Percentiles rank a stretch among this genome's conserved stretches.
phyloP scores from a whole-genome alignment of 306 rosid genomes.

The Castanea mollissima region DNA sequence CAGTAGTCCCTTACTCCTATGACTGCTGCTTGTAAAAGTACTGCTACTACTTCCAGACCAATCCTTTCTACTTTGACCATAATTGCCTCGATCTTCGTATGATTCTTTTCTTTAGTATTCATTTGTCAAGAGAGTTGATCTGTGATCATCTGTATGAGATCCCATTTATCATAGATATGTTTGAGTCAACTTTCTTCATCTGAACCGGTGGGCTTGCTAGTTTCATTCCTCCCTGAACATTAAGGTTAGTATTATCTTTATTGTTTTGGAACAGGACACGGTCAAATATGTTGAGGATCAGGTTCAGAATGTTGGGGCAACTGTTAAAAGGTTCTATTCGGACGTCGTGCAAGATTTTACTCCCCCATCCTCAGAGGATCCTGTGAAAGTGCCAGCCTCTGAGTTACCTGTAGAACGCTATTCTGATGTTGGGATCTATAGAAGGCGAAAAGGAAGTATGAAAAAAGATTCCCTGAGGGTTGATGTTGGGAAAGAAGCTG shows the following conservation, averaged over 20 bases:
- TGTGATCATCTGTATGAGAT: slow-evolving; percentile 6
- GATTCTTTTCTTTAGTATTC: not conserved
- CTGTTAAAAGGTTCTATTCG: slow-evolving; percentile 65
- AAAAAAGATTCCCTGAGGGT: slow-evolving; percentile 30
- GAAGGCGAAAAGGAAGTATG: slow-evolving; percentile 28
- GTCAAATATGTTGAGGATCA: slow-evolving; percentile 72
- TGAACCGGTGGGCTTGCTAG: not conserved
- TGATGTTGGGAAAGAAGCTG: slow-evolving; percentile 18
- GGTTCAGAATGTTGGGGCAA: slow-evolving; percentile 73
- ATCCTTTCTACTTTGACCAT: not conserved
- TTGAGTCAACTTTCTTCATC: slow-evolving; percentile 7
- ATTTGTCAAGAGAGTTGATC: slow-evolving; percentile 7
- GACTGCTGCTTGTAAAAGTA: not conserved
- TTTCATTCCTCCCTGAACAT: slow-evolving; percentile 2
- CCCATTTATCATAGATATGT: not conserved
- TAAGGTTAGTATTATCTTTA: slow-evolving; percentile 1
- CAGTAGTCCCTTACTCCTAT: not conserved
- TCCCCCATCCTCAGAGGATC: slow-evolving; percentile 39
- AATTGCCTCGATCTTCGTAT: slow-evolving; percentile 5
- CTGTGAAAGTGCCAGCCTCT: slow-evolving; percentile 31
- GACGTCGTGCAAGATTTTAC: slow-evolving; percentile 71
- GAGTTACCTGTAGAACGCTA: slow-evolving; percentile 32
- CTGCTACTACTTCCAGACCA: slow-evolving; percentile 8
- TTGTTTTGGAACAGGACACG: slow-evolving; percentile 56
- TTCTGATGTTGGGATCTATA: slow-evolving; percentile 26